Conservation (phyloP, 805 yeast genomes). For the Lipomyces kockii region DNA sequence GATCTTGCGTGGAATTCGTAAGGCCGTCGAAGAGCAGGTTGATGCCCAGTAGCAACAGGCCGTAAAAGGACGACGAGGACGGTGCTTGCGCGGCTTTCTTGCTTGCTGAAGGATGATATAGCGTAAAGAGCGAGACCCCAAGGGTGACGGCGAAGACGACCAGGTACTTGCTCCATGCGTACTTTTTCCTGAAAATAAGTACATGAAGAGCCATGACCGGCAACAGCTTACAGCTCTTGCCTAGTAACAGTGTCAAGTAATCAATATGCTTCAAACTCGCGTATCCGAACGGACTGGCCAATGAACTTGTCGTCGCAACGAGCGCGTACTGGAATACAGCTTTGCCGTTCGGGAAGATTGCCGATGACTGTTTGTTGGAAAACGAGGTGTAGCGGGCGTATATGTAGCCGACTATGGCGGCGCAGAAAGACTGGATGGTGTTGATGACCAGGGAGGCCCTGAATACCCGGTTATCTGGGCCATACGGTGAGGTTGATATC, state of each 20-base stretch:
- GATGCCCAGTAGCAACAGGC: constrained; percentile 60
- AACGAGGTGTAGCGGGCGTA: constrained; percentile 50
- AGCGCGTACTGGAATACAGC: constrained; percentile 50
- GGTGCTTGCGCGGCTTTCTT: constrained; percentile 45
- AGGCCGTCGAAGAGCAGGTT: constrained; percentile 87
- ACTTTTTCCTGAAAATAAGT: constrained; percentile 66
- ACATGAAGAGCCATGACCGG: constrained; percentile 92
- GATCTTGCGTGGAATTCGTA: constrained; percentile 92
- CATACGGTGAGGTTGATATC: constrained; percentile 76
- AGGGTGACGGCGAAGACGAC: constrained; percentile 79
- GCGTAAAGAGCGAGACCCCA: constrained; percentile 83
- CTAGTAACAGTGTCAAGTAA: constrained; percentile 79
- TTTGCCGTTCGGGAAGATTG: constrained; percentile 41
- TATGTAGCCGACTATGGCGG: constrained; percentile 66
- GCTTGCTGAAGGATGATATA: constrained; percentile 49
- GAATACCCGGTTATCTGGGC: constrained; percentile 58
- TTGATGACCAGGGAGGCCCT: constrained; percentile 81
- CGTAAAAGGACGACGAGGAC: constrained; percentile 52
- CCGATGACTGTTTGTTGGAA: neutral
- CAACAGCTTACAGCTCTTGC: constrained; percentile 89
- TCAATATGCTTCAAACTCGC: constrained; percentile 81
- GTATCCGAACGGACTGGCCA: constrained; percentile 83
- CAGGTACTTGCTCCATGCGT: constrained; percentile 74
- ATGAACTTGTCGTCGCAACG: constrained; percentile 73
- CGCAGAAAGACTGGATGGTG: constrained; percentile 72